A percentile compares a stretch with the other conserved stretches of the same genome.
phyloP scores from a whole-genome alignment of 2,329 filamentous ascomycete species.

The Mollisia scopiformis region DNA sequence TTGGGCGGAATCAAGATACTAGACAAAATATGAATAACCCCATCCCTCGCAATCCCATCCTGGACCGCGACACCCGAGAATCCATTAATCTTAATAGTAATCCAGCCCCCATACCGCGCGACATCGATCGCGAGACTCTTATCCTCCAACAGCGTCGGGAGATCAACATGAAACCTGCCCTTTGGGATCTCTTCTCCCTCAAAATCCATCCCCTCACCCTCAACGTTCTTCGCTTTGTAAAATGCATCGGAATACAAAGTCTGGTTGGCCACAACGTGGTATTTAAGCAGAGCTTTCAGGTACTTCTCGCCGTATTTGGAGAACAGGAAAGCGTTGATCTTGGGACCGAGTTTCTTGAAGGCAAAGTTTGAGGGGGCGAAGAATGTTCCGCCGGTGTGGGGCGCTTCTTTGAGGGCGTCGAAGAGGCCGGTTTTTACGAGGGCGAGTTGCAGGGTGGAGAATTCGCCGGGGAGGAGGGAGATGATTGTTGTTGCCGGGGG shows the following conservation, averaged over 20 bases:
- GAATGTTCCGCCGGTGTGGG: slow-evolving; percentile 68
- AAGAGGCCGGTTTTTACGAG: slow-evolving; percentile 75
- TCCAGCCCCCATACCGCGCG: slow-evolving; percentile 66
- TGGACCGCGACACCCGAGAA: slow-evolving; percentile 65
- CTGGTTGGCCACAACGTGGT: slow-evolving; percentile 74
- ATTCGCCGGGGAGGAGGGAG: slow-evolving; percentile 65
- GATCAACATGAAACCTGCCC: slow-evolving; percentile 61
- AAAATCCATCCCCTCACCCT: slow-evolving; percentile 29
- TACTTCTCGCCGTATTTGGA: slow-evolving; percentile 74
- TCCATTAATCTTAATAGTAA: slow-evolving; percentile 76
- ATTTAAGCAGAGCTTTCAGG: slow-evolving; percentile 76
- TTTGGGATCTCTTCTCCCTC: slow-evolving; percentile 34
- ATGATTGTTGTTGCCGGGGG: slow-evolving; percentile 67
- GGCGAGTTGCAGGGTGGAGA: slow-evolving; percentile 78
- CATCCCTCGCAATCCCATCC: slow-evolving; percentile 76
- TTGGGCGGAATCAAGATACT: slow-evolving; percentile 75
- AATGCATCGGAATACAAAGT: slow-evolving; percentile 85
- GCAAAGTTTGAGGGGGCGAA: slow-evolving; percentile 83
- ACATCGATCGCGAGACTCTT: slow-evolving; percentile 74
- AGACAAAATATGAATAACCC: slow-evolving; percentile 78
- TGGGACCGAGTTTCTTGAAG: slow-evolving; percentile 74
- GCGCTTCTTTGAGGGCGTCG: slow-evolving; percentile 57
- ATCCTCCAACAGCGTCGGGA: slow-evolving; percentile 72
- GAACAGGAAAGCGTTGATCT: slow-evolving; percentile 84
- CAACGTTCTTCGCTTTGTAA: slow-evolving; percentile 54